Conservation (phyloP, 2,329 filamentous ascomycete genomes). For the Aotearoamyces nothofagi region DNA sequence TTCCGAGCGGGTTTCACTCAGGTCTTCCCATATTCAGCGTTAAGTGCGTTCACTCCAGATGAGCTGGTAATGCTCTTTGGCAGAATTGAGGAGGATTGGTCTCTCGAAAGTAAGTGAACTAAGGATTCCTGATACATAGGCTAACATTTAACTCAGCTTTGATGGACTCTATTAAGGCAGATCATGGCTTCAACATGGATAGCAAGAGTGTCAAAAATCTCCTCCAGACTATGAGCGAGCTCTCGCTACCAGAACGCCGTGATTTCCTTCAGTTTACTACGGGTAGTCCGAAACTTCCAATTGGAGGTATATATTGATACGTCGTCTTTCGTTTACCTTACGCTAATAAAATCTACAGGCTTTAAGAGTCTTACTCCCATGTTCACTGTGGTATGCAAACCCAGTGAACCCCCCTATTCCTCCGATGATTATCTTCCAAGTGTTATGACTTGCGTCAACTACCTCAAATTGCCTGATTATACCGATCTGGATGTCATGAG, state of each 20-base stretch:
- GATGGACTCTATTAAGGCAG: conserved; percentile 96
- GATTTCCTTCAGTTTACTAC: conserved; percentile 98
- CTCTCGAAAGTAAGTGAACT: conserved; percentile 78
- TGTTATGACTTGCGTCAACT: conserved; percentile 99
- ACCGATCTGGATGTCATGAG: conserved; percentile 62
- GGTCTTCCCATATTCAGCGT: conserved; percentile 86
- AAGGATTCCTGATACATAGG: too few species aligned
- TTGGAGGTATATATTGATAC: conserved; percentile 60
- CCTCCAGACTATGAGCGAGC: conserved; percentile 85
- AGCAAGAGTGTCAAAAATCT: conserved; percentile 90
- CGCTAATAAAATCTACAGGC: conserved; percentile 37
- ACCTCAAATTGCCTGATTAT: conserved; percentile 94
- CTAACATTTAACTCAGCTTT: conserved; percentile 50
- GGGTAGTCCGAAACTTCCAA: conserved; percentile 92
- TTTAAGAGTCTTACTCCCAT: conserved; percentile 96
- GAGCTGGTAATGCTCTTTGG: conserved; percentile 94
- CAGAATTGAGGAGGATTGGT: conserved; percentile 89
- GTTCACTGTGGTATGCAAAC: conserved; percentile 98
- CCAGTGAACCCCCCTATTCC: conserved; percentile 84
- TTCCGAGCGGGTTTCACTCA: conserved; percentile 87
- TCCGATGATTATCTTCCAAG: conserved; percentile 98
- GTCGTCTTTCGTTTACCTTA: conserved; percentile 1
- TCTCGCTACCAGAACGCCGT: conserved; percentile 58
- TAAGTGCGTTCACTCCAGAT: conserved; percentile 87
- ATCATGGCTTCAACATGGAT: conserved; percentile 97